phyloP scores from a whole-genome alignment of 2,329 filamentous ascomycete genomes.

The Phaeosphaeriaceae sp. region DNA sequence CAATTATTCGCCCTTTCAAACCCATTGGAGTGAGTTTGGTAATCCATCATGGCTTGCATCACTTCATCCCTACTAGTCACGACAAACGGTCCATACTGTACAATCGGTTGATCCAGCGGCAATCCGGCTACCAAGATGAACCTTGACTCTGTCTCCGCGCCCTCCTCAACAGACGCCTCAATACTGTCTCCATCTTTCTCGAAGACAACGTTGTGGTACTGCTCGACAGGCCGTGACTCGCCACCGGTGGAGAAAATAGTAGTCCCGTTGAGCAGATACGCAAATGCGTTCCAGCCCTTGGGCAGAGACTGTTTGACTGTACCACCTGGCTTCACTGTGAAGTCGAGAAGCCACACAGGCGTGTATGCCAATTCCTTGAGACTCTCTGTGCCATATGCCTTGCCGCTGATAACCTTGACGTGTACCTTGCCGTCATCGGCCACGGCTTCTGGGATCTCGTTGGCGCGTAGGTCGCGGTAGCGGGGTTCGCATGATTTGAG shows the following conservation, averaged over 20 bases:
- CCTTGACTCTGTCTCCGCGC: constrained; percentile 64
- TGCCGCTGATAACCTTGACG: constrained; percentile 90
- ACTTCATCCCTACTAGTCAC: constrained; percentile 46
- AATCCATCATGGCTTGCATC: constrained; percentile 48
- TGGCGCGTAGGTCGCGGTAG: constrained; percentile 82
- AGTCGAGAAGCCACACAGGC: constrained; percentile 93
- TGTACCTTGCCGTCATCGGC: constrained; percentile 75
- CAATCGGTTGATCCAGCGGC: constrained; percentile 54
- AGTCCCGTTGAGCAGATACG: constrained; percentile 80
- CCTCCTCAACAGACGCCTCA: constrained; percentile 70
- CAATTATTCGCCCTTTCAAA: constrained; percentile 74
- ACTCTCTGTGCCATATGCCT: constrained; percentile 82
- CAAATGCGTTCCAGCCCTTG: constrained; percentile 85
- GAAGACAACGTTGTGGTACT: constrained; percentile 91
- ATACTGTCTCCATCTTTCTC: constrained; percentile 79
- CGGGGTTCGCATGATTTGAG: constrained; percentile 90
- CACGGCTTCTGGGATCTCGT: constrained; percentile 79
- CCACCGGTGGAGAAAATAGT: constrained; percentile 60
- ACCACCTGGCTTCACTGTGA: constrained; percentile 81
- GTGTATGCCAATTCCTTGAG: constrained; percentile 93
- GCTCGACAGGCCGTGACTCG: constrained; percentile 58
- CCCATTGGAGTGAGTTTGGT: constrained; percentile 45
- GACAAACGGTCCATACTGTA: constrained; percentile 51
- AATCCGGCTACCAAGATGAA: constrained; percentile 79
- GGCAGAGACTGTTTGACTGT: constrained; percentile 78